A percentile compares a stretch with the other conserved stretches of the same genome.
Conservation (phyloP, 73 alveolate genomes). For the Diophrys sp. region DNA sequence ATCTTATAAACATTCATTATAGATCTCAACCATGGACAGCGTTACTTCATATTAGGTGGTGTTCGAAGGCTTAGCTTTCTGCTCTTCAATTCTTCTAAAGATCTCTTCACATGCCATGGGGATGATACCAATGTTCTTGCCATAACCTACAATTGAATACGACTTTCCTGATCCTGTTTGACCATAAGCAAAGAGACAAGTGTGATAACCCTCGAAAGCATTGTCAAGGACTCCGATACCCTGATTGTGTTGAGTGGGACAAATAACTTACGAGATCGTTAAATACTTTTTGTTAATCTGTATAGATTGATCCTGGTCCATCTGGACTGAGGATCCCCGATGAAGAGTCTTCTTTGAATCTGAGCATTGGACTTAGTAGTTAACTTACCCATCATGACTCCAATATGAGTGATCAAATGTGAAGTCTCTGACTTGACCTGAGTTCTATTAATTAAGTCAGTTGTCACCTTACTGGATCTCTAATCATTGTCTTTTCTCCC, state of each 20-base stretch:
- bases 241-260: slow-evolving; percentile 31
- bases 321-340: slow-evolving; percentile 32
- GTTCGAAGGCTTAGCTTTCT: slow-evolving; percentile 60
- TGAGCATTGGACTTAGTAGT: slow-evolving; percentile 54
- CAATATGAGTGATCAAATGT: slow-evolving; percentile 97
- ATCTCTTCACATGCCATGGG: slow-evolving; percentile 99
- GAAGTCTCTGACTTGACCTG: slow-evolving; percentile 76
- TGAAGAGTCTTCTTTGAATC: slow-evolving; percentile 49
- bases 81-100: slow-evolving; percentile 77
- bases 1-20: slow-evolving; percentile 97
- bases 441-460: slow-evolving; percentile 26
- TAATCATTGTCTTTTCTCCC: slow-evolving; percentile 36
- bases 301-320: slow-evolving; percentile 63
- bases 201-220: slow-evolving; percentile 99
- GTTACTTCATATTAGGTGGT: slow-evolving; percentile 70
- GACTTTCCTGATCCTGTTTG: slow-evolving; percentile 84
- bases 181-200: slow-evolving; percentile 99
- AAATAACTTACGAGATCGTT: slow-evolving; percentile 74
- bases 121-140: slow-evolving; percentile 98
- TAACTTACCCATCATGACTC: slow-evolving; percentile 97
- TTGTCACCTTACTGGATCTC: slow-evolving; percentile 31
- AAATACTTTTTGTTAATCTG: slow-evolving; percentile 91
- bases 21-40: slow-evolving; percentile 97
- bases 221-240: slow-evolving; percentile 70
- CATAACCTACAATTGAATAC: slow-evolving; percentile 95